Conservation (phyloP, 108 stramenopile genomes). For the Discostella stelligeroides region DNA sequence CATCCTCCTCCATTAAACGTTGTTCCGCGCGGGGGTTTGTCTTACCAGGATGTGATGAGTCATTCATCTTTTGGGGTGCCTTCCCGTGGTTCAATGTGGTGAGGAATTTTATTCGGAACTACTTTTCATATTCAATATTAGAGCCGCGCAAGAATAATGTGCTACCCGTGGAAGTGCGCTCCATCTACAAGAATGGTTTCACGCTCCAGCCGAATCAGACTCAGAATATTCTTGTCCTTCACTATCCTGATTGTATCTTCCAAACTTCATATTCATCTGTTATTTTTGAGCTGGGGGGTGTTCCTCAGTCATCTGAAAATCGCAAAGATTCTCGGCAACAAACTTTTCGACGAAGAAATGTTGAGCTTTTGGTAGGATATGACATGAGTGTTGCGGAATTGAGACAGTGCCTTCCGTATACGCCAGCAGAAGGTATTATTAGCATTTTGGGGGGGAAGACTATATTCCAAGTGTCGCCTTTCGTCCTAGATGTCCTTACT, state of each 20-base stretch:
- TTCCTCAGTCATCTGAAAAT: slow-evolving; percentile 1
- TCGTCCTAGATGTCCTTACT: slow-evolving; percentile 17
- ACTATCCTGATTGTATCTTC: slow-evolving; percentile 63
- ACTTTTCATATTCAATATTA: background rate
- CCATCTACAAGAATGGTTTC: slow-evolving; percentile 47
- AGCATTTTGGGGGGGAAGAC: slow-evolving; percentile 19
- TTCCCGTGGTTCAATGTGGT: slow-evolving; percentile 13
- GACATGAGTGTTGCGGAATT: slow-evolving; percentile 42
- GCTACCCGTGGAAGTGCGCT: slow-evolving; percentile 16
- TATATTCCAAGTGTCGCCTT: slow-evolving; percentile 21
- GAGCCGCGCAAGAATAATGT: background rate
- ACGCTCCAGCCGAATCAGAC: slow-evolving; percentile 66
- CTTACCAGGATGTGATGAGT: slow-evolving; percentile 45
- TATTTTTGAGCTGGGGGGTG: slow-evolving; percentile 47
- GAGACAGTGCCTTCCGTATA: slow-evolving; percentile 40
- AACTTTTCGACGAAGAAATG: slow-evolving; percentile 34
- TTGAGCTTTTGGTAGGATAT: slow-evolving; percentile 59
- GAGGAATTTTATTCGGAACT: slow-evolving; percentile 1
- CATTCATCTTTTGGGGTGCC: background rate
- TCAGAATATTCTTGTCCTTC: slow-evolving; percentile 62
- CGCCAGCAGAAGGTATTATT: slow-evolving; percentile 15
- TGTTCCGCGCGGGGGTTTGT: slow-evolving; percentile 55
- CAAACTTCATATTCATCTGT: slow-evolving; percentile 61
- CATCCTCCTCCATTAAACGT: background rate
- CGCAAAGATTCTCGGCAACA: slow-evolving; percentile 13